Evolutionary conservation across 768 basidiomycete genomes (phyloP).

Genomic region (Tricholoma terreum): DNA sequence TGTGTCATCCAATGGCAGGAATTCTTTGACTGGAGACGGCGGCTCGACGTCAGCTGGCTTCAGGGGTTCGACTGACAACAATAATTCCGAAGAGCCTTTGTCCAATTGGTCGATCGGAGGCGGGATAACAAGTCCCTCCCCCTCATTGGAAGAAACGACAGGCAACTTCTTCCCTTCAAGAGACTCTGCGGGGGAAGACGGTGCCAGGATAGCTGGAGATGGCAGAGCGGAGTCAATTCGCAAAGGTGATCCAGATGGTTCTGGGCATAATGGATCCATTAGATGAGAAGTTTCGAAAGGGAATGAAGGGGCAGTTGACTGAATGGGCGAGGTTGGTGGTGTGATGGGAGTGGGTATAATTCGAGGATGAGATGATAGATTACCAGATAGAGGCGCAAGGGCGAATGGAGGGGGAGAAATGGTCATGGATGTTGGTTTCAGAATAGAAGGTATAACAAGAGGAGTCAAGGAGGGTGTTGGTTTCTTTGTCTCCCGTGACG

Average conservation of each 20-base stretch:
- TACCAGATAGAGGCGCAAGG: neutral
- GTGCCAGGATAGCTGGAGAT: neutral
- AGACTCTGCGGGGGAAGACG: neutral
- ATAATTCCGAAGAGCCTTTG: neutral
- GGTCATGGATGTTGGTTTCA: slow-evolving; percentile 1
- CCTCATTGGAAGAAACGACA: too few relatives aligned
- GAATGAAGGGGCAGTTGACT: slow-evolving; percentile 1
- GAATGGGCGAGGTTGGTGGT: slow-evolving; percentile 20
- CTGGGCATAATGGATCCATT: neutral
- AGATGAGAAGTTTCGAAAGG: neutral
- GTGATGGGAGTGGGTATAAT: slow-evolving; percentile 15
- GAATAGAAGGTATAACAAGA: slow-evolving; percentile 11
- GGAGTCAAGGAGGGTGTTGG: slow-evolving; percentile 9
- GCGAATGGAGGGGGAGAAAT: slow-evolving; percentile 2
- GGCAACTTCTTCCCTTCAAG: neutral
- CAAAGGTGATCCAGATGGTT: neutral
- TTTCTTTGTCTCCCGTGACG: slow-evolving; percentile 5
- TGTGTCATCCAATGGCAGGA: neutral
- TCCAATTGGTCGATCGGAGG: neutral
- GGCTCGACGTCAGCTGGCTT: neutral
- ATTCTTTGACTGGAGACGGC: neutral
- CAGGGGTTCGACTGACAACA: neutral
- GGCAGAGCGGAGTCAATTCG: neutral
- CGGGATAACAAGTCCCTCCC: neutral
- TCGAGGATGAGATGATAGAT: neutral